Base-by-base conservation (phyloP, 1,284 basidiomycete species). In the Moesziomyces sp. region DNA sequence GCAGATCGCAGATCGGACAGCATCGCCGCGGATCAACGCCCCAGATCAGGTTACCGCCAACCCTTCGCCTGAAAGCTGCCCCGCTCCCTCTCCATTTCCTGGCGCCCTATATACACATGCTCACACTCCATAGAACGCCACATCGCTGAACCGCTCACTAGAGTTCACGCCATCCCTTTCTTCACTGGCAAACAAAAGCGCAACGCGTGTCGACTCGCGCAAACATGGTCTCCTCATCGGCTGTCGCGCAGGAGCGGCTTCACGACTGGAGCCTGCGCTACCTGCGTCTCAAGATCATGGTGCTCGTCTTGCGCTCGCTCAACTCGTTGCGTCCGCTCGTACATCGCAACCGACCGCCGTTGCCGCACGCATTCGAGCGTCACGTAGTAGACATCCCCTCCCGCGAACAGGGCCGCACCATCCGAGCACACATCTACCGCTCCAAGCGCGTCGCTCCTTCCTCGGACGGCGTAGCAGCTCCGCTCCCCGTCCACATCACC, bases 391-490 rank as follows among this genome's bases (percentile, higher is more conserved):
- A 54, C 10, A 38, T 81, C 13, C 68, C 76, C 13, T 78, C 74
- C 2, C 73, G 79, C 10, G 64, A 79, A 6, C 19, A 18, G 3
- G 71, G 68, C 11, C 68, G 77, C 14, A 40, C 52, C 42, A 75
- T 82, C 51, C 57, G 33, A 16, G 76, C 67, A 1, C 58, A 66
- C 57, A 60, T 75, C 35, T 77, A 81, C 52, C 61, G 58, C 45
- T 73, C 74, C 26, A 64, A 58, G 45, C 52, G 43, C 21, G 49
- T 50, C 14, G 45, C 57, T 26, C 56, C 56, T 9, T 33, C 53
- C 33, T 47, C 61, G 3, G 55, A 65, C 21, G 63, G 53, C n/a
- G 46, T 46, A 10, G 24, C 38, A 0, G 33, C 45, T n/a, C 67
- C 72, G 13, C 43, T 67, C 16, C 70, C 70, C 18, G 70, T 73